Evolutionary conservation across 2,329 filamentous ascomycete species (phyloP).

Genomic region (Pseudogymnoascus sp.): DNA sequence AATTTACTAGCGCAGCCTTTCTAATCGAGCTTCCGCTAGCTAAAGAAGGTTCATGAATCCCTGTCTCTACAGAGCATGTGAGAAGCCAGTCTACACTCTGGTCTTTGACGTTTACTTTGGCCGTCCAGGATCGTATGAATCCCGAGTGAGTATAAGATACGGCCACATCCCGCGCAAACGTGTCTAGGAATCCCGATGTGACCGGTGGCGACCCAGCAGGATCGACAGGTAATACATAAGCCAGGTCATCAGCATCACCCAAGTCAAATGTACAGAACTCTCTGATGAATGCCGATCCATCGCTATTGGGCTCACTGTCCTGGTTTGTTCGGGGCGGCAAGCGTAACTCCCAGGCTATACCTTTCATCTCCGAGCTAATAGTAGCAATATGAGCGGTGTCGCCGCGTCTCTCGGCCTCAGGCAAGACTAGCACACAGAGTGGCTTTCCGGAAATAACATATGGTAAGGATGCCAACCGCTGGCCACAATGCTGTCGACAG

Average conservation of each 20-base stretch:
- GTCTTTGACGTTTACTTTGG: slow-evolving; percentile 56
- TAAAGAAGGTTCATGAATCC: slow-evolving; percentile 62
- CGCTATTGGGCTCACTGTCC: slow-evolving; percentile 29
- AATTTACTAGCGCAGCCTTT: slow-evolving; percentile 77
- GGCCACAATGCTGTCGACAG: slow-evolving; percentile 52
- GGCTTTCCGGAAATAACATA: slow-evolving; percentile 63
- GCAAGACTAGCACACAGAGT: slow-evolving; percentile 71
- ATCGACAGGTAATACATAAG: slow-evolving; percentile 73
- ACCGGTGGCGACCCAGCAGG: slow-evolving; percentile 68
- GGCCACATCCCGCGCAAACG: slow-evolving; percentile 78
- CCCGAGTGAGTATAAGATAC: slow-evolving; percentile 75
- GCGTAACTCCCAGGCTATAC: slow-evolving; percentile 72
- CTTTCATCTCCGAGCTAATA: slow-evolving; percentile 68
- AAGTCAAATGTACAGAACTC: slow-evolving; percentile 69
- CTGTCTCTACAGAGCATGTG: slow-evolving; percentile 75
- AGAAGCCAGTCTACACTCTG: slow-evolving; percentile 69
- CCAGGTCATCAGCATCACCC: slow-evolving; percentile 49
- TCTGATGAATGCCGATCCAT: slow-evolving; percentile 35
- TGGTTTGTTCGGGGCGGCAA: slow-evolving; percentile 43
- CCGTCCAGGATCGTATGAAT: slow-evolving; percentile 76
- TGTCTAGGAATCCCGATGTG: slow-evolving; percentile 72
- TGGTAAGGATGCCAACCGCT: slow-evolving; percentile 48
- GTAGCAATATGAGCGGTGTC: slow-evolving; percentile 68
- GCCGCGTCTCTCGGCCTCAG: slow-evolving; percentile 46
- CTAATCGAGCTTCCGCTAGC: slow-evolving; percentile 81